Evolutionary conservation across 2,329 filamentous ascomycete genomes (phyloP), one percentile per base, ranked within the genome.

Genomic region (Coniochaeta sp.): DNA sequence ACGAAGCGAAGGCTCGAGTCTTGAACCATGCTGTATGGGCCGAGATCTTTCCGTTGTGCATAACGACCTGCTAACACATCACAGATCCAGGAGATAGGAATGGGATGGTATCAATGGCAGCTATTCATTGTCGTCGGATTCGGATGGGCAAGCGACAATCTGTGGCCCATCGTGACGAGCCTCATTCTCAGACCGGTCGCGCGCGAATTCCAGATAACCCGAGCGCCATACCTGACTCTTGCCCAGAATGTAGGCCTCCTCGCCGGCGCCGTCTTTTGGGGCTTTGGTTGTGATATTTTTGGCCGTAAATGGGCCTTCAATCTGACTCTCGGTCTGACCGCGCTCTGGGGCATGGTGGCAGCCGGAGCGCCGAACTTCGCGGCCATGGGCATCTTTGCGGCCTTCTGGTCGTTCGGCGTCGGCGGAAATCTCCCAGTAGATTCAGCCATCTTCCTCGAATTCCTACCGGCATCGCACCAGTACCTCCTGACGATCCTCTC

Each of bases 301-400:
- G 87, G 88, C 16, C 79, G 88, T 13, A 78, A 79, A 60, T 83
- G 81, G 76, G 88, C 85, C 0, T 94, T 92, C 66, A 92, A 91
- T 60, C 63, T 89, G 20, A 91, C 88, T 0, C 79, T 92, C 3
- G 83, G 85, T 3, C 74, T 91, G 28, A 89, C 87, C 0, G 85
- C 83, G 0, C 65, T 88, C 12, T 91, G 88, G 67, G 87, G 86
- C 0, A 70, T 90, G 54, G 67, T 85, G 6, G 83, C 86, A 1
- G 87, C 85, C 0, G 77, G 79, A 0, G 79, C 85, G 0, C 85
- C 86, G 3, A 87, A 77, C 56, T 91, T 90, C 56, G 83, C 79
- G 0, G 83, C 81, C 4, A 79, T 87, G 22, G 84, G 81, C 3
- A 65, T 73, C 16, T 89, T 91, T 53, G 82, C 82, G 0, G 83